Percentiles rank a stretch among this genome's conserved stretches.
phyloP scores from a whole-genome alignment of 2,329 filamentous ascomycete genomes.

The Hirsutella rhossiliensis region DNA sequence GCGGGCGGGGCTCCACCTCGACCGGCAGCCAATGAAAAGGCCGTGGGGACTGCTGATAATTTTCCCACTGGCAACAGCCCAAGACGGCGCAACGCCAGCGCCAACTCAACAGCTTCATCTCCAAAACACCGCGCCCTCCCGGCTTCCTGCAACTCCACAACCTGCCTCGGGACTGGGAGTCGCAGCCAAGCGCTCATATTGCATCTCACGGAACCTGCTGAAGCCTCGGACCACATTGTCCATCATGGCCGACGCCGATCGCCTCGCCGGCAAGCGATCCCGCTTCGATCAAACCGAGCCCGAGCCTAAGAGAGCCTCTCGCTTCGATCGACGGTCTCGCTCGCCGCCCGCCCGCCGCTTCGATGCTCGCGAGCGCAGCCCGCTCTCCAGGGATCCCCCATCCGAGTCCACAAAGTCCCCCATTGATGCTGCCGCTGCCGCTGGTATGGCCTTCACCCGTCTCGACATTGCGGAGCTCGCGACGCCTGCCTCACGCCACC shows the following conservation, averaged over 20 bases:
- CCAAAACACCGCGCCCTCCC: too few species aligned
- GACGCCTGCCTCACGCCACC: neutral
- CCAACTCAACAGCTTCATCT: too few species aligned
- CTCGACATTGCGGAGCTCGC: neutral
- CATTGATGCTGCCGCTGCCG: constrained; percentile 62
- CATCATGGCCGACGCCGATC: constrained; percentile 62
- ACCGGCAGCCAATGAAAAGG: too few species aligned
- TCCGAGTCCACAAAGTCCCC: constrained; percentile 35
- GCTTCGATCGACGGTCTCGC: constrained; percentile 86
- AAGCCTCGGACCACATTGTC: too few species aligned
- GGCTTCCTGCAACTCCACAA: too few species aligned
- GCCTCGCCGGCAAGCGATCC: constrained; percentile 65
- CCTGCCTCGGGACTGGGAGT: too few species aligned
- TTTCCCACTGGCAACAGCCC: too few species aligned
- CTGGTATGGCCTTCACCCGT: constrained; percentile 42
- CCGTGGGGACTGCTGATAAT: too few species aligned
- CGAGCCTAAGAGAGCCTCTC: constrained; percentile 61
- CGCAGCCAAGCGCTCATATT: too few species aligned
- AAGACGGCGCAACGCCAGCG: too few species aligned
- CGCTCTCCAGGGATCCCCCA: constrained; percentile 38
- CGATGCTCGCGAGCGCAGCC: constrained; percentile 69
- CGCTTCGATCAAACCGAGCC: constrained; percentile 89
- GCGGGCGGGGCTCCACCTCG: too few species aligned
- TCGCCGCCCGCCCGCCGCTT: constrained; percentile 59
- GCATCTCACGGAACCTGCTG: too few species aligned